Conservation (phyloP, 352 stramenopile genomes). For the Phytopythium sindhum region DNA sequence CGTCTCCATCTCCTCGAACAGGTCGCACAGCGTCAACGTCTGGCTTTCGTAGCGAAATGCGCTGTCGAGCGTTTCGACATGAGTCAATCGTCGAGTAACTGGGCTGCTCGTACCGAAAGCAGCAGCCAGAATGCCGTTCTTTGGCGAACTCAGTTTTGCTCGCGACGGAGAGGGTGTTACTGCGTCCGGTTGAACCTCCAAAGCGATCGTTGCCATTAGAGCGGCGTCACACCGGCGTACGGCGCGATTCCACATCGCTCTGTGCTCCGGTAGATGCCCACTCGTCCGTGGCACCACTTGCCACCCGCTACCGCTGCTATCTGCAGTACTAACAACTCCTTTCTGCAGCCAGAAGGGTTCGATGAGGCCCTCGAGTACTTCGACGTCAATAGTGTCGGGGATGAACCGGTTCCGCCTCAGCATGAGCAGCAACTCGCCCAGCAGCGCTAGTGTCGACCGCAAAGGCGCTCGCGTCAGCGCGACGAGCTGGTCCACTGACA, state of each 20-base stretch:
- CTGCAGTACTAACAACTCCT: neutral
- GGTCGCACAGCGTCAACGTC: constrained; percentile 42
- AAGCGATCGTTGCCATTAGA: neutral
- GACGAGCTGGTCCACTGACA: constrained; percentile 44
- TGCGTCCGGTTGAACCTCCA: neutral
- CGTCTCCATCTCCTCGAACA: constrained; percentile 72
- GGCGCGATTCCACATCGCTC: constrained; percentile 66
- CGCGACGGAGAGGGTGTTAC: neutral
- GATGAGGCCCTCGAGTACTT: constrained; percentile 30
- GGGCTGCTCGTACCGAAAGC: neutral
- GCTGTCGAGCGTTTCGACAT: neutral
- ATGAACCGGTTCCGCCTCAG: constrained; percentile 29
- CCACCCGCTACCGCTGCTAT: constrained; percentile 12
- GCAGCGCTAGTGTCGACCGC: constrained; percentile 29
- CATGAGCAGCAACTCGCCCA: constrained; percentile 56
- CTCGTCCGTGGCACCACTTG: constrained; percentile 16
- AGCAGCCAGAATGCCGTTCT: neutral
- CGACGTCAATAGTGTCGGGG: constrained; percentile 17
- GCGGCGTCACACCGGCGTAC: constrained; percentile 51
- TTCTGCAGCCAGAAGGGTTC: constrained; percentile 49
- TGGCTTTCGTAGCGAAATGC: constrained; percentile 31
- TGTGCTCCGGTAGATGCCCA: constrained; percentile 23
- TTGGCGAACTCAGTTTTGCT: neutral
- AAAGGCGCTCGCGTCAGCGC: constrained; percentile 14
- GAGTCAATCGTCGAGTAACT: neutral